Percentiles rank a stretch among this genome's conserved stretches.
Conservation (phyloP, 768 basidiomycete genomes). For the Suillus fuscotomentosus region DNA sequence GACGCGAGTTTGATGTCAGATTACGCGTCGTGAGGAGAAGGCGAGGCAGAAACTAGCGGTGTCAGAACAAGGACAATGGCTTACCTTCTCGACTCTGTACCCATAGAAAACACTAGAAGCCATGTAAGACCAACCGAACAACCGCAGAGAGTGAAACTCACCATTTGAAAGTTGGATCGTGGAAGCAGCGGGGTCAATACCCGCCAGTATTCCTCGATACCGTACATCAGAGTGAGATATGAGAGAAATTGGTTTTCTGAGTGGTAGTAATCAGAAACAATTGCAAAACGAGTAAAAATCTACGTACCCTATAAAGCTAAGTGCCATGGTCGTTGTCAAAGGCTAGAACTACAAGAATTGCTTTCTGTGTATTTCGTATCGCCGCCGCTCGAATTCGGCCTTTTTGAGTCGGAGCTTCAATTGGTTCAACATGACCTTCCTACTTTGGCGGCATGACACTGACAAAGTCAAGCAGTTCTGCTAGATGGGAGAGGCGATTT, state of each 20-base stretch:
- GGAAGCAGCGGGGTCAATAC: conserved; percentile 81
- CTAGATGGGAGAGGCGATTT: background rate
- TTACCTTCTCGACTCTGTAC: conserved; percentile 81
- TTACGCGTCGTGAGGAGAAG: conserved; percentile 4
- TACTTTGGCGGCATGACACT: background rate
- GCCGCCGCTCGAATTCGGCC: conserved; percentile 10
- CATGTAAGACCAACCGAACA: background rate
- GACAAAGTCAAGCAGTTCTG: too few relatives aligned
- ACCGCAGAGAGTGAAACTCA: conserved; percentile 26
- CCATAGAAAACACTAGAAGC: conserved; percentile 74
- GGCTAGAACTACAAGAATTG: conserved; percentile 10
- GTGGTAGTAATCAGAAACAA: conserved; percentile 13
- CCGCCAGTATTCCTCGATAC: conserved; percentile 83
- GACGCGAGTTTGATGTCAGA: conserved; percentile 25
- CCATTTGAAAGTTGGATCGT: conserved; percentile 90
- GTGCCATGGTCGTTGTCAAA: conserved; percentile 49
- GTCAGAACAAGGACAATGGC: conserved; percentile 22
- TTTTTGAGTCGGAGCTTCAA: conserved; percentile 30
- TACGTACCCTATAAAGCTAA: conserved; percentile 72
- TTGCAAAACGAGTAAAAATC: background rate
- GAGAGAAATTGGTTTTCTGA: conserved; percentile 84
- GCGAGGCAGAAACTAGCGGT: background rate
- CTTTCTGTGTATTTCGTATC: conserved; percentile 12
- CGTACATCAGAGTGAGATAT: conserved; percentile 91
- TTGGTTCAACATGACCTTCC: background rate